Evolutionary conservation across 2,329 filamentous ascomycete species (phyloP).

Genomic region (Hymenotorrendiella dingleyae): DNA sequence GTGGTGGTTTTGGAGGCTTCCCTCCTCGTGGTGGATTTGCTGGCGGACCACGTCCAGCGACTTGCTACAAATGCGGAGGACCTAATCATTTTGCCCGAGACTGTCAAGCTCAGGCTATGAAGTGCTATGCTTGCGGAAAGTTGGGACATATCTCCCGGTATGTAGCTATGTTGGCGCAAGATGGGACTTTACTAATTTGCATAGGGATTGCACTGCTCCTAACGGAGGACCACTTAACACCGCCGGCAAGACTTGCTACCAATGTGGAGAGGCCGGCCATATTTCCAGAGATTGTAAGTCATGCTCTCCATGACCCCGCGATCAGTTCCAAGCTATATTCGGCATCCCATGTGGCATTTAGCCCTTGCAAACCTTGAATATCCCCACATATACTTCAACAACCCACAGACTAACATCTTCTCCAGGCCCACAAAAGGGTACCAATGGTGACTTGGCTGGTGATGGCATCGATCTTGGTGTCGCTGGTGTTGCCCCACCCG

Average conservation of each 20-base stretch:
- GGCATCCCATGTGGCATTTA: not conserved
- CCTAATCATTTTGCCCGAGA: conserved; percentile 98
- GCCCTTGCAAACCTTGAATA: conserved; percentile 2
- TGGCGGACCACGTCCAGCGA: conserved; percentile 62
- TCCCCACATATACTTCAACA: not conserved
- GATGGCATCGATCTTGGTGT: conserved; percentile 28
- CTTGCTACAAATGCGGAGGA: conserved; percentile 71
- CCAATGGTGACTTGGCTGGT: conserved; percentile 41
- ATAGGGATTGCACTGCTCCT: conserved; percentile 80
- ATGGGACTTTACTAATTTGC: conserved; percentile 2
- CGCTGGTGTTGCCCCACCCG: conserved; percentile 34
- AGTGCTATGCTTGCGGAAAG: conserved; percentile 75
- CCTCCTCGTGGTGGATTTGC: conserved; percentile 69
- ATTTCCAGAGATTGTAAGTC: conserved; percentile 69
- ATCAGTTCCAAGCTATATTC: conserved; percentile 1
- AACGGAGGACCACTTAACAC: conserved; percentile 95
- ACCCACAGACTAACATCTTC: conserved; percentile 34
- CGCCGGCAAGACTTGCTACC: conserved; percentile 97
- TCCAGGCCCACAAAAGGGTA: conserved; percentile 60
- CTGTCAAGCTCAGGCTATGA: conserved; percentile 85
- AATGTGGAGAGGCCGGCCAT: conserved; percentile 91
- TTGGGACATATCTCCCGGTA: conserved; percentile 45
- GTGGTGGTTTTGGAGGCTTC: conserved; percentile 60
- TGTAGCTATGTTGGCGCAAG: not conserved
- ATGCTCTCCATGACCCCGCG: conserved; percentile 2